Conservation (phyloP, 1,139 yeast genomes). For the Maudiozyma humilis region DNA sequence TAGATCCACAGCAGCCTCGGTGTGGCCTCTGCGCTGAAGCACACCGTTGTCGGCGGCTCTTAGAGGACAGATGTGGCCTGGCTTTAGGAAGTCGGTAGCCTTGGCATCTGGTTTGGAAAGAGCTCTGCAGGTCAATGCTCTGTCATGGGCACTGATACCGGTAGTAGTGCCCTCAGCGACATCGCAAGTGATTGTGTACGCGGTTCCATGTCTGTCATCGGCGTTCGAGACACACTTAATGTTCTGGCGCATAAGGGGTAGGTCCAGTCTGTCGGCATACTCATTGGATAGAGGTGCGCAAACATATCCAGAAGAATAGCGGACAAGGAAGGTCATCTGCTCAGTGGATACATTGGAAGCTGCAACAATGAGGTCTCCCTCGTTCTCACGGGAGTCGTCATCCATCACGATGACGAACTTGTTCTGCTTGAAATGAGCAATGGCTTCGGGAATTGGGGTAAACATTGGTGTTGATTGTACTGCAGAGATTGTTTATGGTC, state of each 20-base stretch:
- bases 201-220: slow-evolving; percentile 88
- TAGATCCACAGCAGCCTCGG: slow-evolving; percentile 93
- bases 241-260: slow-evolving; percentile 66
- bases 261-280: slow-evolving; percentile 69
- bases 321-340: slow-evolving; percentile 90
- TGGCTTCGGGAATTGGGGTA: slow-evolving; percentile 60
- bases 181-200: slow-evolving; percentile 91
- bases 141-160: slow-evolving; percentile 91
- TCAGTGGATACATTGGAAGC: slow-evolving; percentile 73
- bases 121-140: slow-evolving; percentile 71
- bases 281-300: slow-evolving; percentile 80
- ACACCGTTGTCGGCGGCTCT: slow-evolving; percentile 86
- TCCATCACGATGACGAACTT: slow-evolving; percentile 92
- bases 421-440: slow-evolving; percentile 75
- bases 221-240: slow-evolving; percentile 27
- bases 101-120: slow-evolving; percentile 55
- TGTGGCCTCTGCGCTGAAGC: slow-evolving; percentile 83
- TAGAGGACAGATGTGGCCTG: slow-evolving; percentile 90
- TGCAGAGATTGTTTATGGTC: not conserved
- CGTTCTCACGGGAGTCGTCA: slow-evolving; percentile 92
- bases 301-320: slow-evolving; percentile 84
- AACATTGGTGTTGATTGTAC: slow-evolving; percentile 28
- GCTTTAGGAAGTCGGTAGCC: slow-evolving; percentile 67
- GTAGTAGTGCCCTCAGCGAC: slow-evolving; percentile 84
- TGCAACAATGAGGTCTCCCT: slow-evolving; percentile 92